Conservation (phyloP, 768 basidiomycete species). For the Coprinopsis sp. region DNA sequence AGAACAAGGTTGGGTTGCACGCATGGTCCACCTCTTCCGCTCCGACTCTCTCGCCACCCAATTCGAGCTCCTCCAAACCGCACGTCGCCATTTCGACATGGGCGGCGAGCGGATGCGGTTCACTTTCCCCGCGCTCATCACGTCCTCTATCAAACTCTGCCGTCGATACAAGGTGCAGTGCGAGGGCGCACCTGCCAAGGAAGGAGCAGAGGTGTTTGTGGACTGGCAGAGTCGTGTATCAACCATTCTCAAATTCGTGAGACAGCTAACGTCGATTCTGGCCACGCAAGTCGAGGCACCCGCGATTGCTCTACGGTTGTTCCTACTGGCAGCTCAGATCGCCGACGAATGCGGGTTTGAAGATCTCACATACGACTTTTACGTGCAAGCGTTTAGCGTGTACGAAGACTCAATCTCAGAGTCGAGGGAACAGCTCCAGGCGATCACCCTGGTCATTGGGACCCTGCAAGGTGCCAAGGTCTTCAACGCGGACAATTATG, state of each 20-base stretch:
- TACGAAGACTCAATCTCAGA: slow-evolving; percentile 98
- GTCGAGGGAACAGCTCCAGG: slow-evolving; percentile 90
- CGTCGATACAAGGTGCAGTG: slow-evolving; percentile 85
- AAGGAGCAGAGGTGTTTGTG: no score
- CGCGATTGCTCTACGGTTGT: slow-evolving; percentile 87
- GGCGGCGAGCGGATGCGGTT: slow-evolving; percentile 95
- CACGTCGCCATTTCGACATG: slow-evolving; percentile 82
- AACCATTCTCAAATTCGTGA: slow-evolving; percentile 89
- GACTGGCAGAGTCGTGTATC: slow-evolving; percentile 86
- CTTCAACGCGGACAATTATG: slow-evolving; percentile 94
- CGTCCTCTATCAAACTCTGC: slow-evolving; percentile 88
- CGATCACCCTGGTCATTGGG: slow-evolving; percentile 94
- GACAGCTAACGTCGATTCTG: slow-evolving; percentile 89
- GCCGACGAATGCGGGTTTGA: slow-evolving; percentile 94
- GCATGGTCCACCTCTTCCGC: slow-evolving; percentile 95
- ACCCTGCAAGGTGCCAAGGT: slow-evolving; percentile 84
- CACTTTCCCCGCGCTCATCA: slow-evolving; percentile 95
- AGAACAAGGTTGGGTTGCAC: slow-evolving; percentile 97
- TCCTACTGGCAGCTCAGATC: slow-evolving; percentile 93
- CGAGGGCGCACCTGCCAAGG: slow-evolving; percentile 51
- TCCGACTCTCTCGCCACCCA: slow-evolving; percentile 84
- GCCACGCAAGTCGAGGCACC: slow-evolving; percentile 92
- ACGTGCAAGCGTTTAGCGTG: slow-evolving; percentile 95
- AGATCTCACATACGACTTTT: slow-evolving; percentile 95
- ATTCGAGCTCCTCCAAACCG: slow-evolving; percentile 89